Base-by-base conservation (phyloP, 345 rosid genomes). In the Cardamine chenopodiifolia region DNA sequence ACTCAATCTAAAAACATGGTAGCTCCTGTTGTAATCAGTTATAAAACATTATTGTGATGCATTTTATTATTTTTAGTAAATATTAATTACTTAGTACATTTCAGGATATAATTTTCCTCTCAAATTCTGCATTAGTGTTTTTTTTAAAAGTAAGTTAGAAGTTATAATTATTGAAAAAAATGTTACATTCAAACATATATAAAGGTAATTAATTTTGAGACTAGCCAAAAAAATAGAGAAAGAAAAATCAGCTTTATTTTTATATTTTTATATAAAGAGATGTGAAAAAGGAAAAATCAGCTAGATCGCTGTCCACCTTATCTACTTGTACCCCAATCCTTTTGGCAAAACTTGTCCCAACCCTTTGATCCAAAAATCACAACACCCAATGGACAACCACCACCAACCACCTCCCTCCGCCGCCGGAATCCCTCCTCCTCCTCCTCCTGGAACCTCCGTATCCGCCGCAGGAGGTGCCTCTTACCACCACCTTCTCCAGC, bases 401-500 rank as follows among this genome's bases (percentile, higher is more conserved):
- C 86, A 83, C 19, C 92, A 80, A 78, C 83, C 76, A 49, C 92
- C 86, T 74, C 82, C 91, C 67, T 82, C 82, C 55, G 53, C 84
- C 8, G 58, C 85, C 1, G 78, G 87, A 19, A 71, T 71, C 50
- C 19, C 60, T 56, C 81, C 39, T 9, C 39, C 85, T 56, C 85
- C 77, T 14, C 77, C 77, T 22, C 80, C 73, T 61, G 68, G 75
- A 9, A 50, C 83, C 10, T 72, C 82, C 50, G 59, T 54, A 0
- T 61, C 69, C 50, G 80, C 53, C 13, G 60, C 81, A 1, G 78
- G 86, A 2, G 78, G 86, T 9, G 77, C 87, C n/a, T 86, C 97
- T 0, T 86, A 75, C 80, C 89, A 87, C 63, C 96, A 91, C 76
- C 97, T 91, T 42, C 87, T 91, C 17, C 96, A 91, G 65, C 98